Conservation (phyloP, 441 rosid genomes). For the Viola pubescens region DNA sequence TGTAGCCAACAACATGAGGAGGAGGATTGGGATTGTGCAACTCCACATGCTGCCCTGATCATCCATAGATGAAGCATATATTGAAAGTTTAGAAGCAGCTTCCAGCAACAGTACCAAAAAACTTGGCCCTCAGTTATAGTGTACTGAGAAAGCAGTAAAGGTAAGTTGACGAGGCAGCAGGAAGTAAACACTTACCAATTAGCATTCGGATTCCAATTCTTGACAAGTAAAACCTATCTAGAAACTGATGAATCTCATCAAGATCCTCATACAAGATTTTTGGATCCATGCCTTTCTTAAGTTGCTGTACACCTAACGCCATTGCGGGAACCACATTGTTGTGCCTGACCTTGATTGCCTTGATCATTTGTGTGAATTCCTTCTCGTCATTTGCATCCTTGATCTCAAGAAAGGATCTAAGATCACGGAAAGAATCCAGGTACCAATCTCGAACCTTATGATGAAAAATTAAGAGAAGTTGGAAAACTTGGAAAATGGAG, state of each 20-base stretch:
- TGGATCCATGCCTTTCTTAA: constrained; percentile 62
- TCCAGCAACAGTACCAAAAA: constrained; percentile 4
- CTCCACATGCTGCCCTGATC: constrained; percentile 96
- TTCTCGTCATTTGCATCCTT: constrained; percentile 56
- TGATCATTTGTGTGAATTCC: constrained; percentile 85
- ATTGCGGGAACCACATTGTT: constrained; percentile 93
- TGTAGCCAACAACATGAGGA: constrained; percentile 74
- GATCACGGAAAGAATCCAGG: constrained; percentile 85
- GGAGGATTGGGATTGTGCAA: constrained; percentile 88
- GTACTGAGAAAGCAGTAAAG: background rate
- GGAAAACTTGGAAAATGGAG: background rate
- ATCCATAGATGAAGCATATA: constrained; percentile 17
- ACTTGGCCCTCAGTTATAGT: background rate
- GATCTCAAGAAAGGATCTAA: constrained; percentile 77
- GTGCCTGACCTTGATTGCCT: constrained; percentile 92
- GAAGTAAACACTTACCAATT: constrained; percentile 50
- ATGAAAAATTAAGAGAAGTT: constrained; percentile 9
- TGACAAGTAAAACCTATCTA: constrained; percentile 94
- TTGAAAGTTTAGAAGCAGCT: constrained; percentile 12
- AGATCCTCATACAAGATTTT: constrained; percentile 52
- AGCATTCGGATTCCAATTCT: constrained; percentile 97
- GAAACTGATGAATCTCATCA: constrained; percentile 84
- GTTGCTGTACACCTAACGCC: constrained; percentile 93
- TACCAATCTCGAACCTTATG: constrained; percentile 95
- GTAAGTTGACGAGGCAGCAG: background rate